Conservation (phyloP, 495 filamentous ascomycete genomes). For the Aspergillus campestris region DNA sequence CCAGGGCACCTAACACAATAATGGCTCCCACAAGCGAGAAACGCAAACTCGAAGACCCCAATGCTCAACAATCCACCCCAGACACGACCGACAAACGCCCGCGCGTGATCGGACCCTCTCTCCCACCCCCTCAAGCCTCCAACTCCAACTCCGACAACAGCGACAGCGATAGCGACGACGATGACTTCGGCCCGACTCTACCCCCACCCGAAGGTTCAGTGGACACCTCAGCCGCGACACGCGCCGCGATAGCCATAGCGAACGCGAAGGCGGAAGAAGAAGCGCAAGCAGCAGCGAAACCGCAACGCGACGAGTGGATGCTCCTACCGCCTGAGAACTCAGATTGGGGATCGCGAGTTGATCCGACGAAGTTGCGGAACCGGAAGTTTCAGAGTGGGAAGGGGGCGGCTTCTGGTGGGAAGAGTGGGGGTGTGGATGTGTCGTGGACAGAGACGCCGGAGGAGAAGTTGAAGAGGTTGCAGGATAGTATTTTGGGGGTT, state of each 20-base stretch:
- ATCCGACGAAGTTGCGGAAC: slow-evolving; percentile 74
- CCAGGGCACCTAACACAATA: no score
- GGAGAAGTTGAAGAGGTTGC: slow-evolving; percentile 71
- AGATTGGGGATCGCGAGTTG: slow-evolving; percentile 57
- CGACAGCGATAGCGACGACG: slow-evolving; percentile 36
- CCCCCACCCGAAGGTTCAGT: slow-evolving; percentile 43
- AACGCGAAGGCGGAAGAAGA: slow-evolving; percentile 12
- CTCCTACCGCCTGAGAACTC: slow-evolving; percentile 64
- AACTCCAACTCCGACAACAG: slow-evolving; percentile 18
- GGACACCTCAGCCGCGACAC: slow-evolving; percentile 4
- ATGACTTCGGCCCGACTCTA: slow-evolving; percentile 76
- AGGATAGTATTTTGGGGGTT: slow-evolving; percentile 80
- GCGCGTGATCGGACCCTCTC: slow-evolving; percentile 28
- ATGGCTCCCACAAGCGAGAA: slow-evolving; percentile 1
- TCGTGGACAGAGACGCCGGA: slow-evolving; percentile 92
- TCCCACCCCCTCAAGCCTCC: slow-evolving; percentile 20
- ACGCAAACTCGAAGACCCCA: slow-evolving; percentile 1
- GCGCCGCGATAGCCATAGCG: slow-evolving; percentile 13
- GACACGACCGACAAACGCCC: slow-evolving; percentile 11
- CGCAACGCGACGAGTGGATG: slow-evolving; percentile 88
- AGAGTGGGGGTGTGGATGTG: slow-evolving; percentile 37
- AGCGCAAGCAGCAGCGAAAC: slow-evolving; percentile 31
- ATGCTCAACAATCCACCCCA: neutral
- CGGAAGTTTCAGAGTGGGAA: slow-evolving; percentile 80
- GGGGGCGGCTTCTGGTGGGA: slow-evolving; percentile 36